Conservation (phyloP, 1,139 yeast species). For the Kodamaea sp. region DNA sequence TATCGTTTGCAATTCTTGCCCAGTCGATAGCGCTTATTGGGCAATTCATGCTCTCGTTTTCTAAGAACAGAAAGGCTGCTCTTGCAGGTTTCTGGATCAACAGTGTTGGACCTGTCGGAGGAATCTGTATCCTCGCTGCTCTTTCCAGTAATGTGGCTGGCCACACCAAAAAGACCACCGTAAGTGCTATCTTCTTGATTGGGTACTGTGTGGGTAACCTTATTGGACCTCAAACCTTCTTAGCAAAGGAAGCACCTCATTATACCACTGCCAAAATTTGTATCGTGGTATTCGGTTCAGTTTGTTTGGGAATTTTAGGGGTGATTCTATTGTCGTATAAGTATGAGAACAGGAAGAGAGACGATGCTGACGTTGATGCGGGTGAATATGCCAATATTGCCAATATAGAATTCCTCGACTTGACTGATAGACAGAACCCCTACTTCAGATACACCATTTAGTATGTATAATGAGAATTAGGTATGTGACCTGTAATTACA, state of each 20-base stretch:
- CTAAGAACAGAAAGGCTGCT: slow-evolving; percentile 15
- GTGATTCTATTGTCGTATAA: slow-evolving; percentile 33
- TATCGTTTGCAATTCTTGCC: slow-evolving; percentile 44
- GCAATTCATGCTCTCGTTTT: slow-evolving; percentile 51
- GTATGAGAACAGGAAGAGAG: slow-evolving; percentile 44
- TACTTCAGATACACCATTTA: slow-evolving; percentile 51
- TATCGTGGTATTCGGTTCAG: slow-evolving; percentile 41
- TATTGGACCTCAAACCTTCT: slow-evolving; percentile 70
- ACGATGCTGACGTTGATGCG: slow-evolving; percentile 20
- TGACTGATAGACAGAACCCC: slow-evolving; percentile 68
- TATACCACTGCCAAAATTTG: slow-evolving; percentile 50
- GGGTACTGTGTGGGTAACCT: slow-evolving; percentile 70
- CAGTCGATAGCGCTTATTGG: slow-evolving; percentile 37
- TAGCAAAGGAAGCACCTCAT: slow-evolving; percentile 51
- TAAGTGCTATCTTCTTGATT: slow-evolving; percentile 58
- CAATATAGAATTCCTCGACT: slow-evolving; percentile 58
- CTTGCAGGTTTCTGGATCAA: slow-evolving; percentile 13
- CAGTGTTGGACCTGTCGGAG: slow-evolving; percentile 36
- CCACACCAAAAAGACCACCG: slow-evolving; percentile 65
- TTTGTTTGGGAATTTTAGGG: slow-evolving; percentile 20
- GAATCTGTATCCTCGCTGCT: slow-evolving; percentile 48
- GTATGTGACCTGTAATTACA: too few species aligned
- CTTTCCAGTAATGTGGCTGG: slow-evolving; percentile 67
- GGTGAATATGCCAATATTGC: slow-evolving; percentile 27
- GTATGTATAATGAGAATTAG: too few species aligned